Conservation (phyloP, 2,329 filamentous ascomycete species). For the Epichloe hybrida region DNA sequence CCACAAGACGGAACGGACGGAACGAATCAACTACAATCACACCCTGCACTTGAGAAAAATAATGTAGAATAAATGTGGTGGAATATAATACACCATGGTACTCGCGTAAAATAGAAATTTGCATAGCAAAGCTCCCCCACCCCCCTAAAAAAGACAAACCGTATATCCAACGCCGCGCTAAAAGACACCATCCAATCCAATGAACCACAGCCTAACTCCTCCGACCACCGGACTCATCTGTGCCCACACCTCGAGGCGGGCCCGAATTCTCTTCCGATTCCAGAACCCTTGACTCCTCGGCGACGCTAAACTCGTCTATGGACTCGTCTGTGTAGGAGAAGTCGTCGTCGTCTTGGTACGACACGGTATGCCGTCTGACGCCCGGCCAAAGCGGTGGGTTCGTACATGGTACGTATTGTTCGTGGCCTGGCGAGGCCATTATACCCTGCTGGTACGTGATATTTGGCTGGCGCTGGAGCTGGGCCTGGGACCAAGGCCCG, state of each 20-base stretch:
- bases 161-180: constrained; percentile 1
- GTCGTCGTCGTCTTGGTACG: constrained; percentile 22
- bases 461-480: too few species aligned
- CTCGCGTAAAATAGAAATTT: too few species aligned
- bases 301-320: constrained; percentile 10
- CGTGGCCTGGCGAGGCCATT: constrained; percentile 8
- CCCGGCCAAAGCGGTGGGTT: constrained; percentile 31
- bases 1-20: too few species aligned
- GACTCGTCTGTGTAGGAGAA: constrained; percentile 13
- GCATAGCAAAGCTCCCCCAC: too few species aligned
- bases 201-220: neutral
- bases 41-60: too few species aligned
- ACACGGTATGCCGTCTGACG: constrained; percentile 17
- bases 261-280: constrained; percentile 1
- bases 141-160: neutral
- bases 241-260: neutral
- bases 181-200: neutral
- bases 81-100: too few species aligned
- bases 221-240: neutral
- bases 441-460: neutral
- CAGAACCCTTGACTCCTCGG: neutral
- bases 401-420: constrained; percentile 15
- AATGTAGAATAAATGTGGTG: too few species aligned
- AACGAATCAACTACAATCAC: accelerated
- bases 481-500: too few species aligned